phyloP scores from a whole-genome alignment of 2,329 filamentous ascomycete genomes.

The Pseudocercospora pini-densiflorae region DNA sequence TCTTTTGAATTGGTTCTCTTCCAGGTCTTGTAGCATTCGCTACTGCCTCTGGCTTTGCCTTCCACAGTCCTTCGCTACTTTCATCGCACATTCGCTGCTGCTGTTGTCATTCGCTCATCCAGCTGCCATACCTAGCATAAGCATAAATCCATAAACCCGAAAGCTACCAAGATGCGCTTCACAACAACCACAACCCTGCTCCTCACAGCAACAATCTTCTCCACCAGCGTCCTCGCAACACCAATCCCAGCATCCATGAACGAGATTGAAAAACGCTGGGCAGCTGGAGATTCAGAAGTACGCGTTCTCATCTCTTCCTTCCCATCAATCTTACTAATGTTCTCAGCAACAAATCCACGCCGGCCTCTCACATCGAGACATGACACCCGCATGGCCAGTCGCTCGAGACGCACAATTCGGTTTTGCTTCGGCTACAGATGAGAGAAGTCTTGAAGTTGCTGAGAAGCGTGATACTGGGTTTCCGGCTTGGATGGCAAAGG shows the following conservation, averaged over 20 bases:
- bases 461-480: slow-evolving; percentile 13
- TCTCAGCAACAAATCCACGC: slow-evolving; percentile 26
- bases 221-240: slow-evolving; percentile 6
- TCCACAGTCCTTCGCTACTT: background rate
- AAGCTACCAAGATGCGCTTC: slow-evolving; percentile 25
- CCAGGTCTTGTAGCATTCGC: background rate
- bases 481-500: slow-evolving; percentile 23
- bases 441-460: slow-evolving; percentile 8
- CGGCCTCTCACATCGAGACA: slow-evolving; percentile 21
- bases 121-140: no score
- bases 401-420: background rate
- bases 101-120: no score
- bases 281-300: slow-evolving; percentile 36
- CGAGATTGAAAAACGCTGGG: slow-evolving; percentile 37
- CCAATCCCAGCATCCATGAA: slow-evolving; percentile 28
- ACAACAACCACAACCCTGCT: slow-evolving; percentile 13
- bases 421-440: slow-evolving; percentile 20
- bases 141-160: no score
- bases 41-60: no score
- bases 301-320: slow-evolving; percentile 11
- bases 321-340: no score
- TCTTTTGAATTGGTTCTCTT: background rate
- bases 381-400: slow-evolving; percentile 26
- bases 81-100: background rate
- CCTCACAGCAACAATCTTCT: slow-evolving; percentile 18